A percentile compares a stretch with the other conserved stretches of the same genome.
phyloP scores from a whole-genome alignment of 1,139 yeast species.

The Protomyces arabidopsidicola region DNA sequence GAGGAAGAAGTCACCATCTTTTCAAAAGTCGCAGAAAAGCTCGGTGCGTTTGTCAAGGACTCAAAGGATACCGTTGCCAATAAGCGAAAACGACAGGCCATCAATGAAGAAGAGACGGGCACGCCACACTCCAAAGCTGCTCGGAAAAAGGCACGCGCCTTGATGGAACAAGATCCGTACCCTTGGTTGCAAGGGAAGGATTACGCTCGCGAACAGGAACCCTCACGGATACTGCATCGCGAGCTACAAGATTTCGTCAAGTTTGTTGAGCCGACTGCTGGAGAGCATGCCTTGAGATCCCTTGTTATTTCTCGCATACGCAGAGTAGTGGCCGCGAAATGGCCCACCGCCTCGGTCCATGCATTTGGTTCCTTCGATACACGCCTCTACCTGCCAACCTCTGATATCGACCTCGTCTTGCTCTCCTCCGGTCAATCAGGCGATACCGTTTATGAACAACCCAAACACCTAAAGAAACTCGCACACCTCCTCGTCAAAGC shows the following conservation, averaged over 20 bases:
- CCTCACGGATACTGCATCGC: slow-evolving; percentile 56
- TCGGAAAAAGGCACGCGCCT: slow-evolving; percentile 35
- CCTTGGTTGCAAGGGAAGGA: slow-evolving; percentile 30
- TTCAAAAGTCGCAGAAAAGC: slow-evolving; percentile 24
- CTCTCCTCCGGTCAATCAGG: slow-evolving; percentile 50
- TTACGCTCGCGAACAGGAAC: slow-evolving; percentile 33
- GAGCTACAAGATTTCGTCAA: slow-evolving; percentile 84
- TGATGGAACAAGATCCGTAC: slow-evolving; percentile 29
- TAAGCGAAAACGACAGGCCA: slow-evolving; percentile 33
- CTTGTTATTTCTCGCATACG: slow-evolving; percentile 60
- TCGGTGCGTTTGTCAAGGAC: slow-evolving; percentile 19
- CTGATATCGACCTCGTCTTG: slow-evolving; percentile 93
- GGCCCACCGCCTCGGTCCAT: slow-evolving; percentile 78
- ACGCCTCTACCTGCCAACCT: slow-evolving; percentile 87
- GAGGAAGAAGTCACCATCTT: slow-evolving; percentile 35
- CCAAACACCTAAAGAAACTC: slow-evolving; percentile 66
- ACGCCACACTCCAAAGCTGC: background rate
- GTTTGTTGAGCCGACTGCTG: slow-evolving; percentile 78
- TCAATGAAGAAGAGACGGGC: slow-evolving; percentile 36
- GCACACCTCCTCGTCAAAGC: slow-evolving; percentile 63
- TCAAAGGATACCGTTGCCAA: slow-evolving; percentile 16
- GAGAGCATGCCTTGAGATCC: slow-evolving; percentile 68
- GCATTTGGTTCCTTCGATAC: slow-evolving; percentile 97
- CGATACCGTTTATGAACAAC: slow-evolving; percentile 52
- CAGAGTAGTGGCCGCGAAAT: slow-evolving; percentile 52